These are phyloP conservation scores for Phaeoacremonium minimum DNA, from an alignment of 2,329 filamentous ascomycete species.

Conservation along the genomic window DNA sequence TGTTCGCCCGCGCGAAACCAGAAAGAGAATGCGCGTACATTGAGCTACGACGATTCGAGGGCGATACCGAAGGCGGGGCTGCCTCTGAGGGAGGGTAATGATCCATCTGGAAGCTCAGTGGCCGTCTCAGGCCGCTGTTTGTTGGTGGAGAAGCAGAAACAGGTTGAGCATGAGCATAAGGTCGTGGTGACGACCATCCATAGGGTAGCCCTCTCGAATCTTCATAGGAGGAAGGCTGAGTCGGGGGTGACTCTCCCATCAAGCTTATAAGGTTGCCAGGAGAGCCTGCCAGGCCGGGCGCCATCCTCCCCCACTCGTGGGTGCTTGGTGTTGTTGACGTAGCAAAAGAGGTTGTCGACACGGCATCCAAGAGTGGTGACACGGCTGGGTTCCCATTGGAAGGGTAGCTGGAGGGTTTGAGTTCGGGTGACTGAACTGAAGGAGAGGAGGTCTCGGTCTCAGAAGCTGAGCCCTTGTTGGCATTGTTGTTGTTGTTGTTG, in stretches of 20 bases:
- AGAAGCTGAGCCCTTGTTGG: slow-evolving; percentile 20
- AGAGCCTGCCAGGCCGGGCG: slow-evolving; percentile 39
- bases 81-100: slow-evolving; percentile 36
- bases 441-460: slow-evolving; percentile 41
- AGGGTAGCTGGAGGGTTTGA: slow-evolving; percentile 32
- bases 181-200: slow-evolving; percentile 41
- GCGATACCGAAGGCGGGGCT: slow-evolving; percentile 28
- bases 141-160: slow-evolving; percentile 34
- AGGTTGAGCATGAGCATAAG: slow-evolving; percentile 37
- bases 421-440: slow-evolving; percentile 39
- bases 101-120: slow-evolving; percentile 53
- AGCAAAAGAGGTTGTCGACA: slow-evolving; percentile 44
- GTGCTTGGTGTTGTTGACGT: slow-evolving; percentile 43
- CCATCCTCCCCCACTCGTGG: slow-evolving; percentile 39
- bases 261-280: slow-evolving; percentile 49
- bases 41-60: slow-evolving; percentile 38
- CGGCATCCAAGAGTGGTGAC: slow-evolving; percentile 43
- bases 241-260: slow-evolving; percentile 48
- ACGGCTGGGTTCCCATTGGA: slow-evolving; percentile 35
- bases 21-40: slow-evolving; percentile 48
- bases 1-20: slow-evolving; percentile 35
- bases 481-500: slow-evolving; percentile 22
- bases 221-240: slow-evolving; percentile 48
- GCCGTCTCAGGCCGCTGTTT: slow-evolving; percentile 30
- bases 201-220: slow-evolving; percentile 37